Conservation (phyloP, 208 protist genomes). For the Acanthamoeba culbertsoni region DNA sequence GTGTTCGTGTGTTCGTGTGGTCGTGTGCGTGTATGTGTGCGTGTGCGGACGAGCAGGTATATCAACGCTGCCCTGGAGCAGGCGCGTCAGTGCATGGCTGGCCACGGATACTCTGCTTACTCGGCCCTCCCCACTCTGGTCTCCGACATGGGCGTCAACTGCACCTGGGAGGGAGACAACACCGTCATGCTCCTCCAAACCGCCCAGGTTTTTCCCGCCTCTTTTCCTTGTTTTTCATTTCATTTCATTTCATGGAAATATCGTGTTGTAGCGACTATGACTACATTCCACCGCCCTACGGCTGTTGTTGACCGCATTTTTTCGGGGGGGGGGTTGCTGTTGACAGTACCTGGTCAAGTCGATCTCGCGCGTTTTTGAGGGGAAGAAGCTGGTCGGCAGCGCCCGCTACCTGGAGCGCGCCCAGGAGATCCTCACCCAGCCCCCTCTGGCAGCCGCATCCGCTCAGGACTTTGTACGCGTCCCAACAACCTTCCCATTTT, state of each 20-base stretch:
- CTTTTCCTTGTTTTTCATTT: neutral
- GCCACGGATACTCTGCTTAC: constrained; percentile 53
- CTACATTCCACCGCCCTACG: neutral
- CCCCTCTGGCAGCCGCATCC: neutral
- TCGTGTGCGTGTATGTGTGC: neutral
- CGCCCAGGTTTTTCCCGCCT: neutral
- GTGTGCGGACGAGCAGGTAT: neutral
- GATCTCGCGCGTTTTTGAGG: neutral
- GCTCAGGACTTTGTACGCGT: neutral
- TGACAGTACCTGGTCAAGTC: constrained; percentile 45
- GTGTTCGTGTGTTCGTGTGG: neutral
- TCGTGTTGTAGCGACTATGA: neutral
- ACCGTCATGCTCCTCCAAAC: constrained; percentile 59
- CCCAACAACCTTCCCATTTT: neutral
- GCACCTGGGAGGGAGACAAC: constrained; percentile 57
- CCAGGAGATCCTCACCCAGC: neutral
- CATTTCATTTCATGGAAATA: neutral
- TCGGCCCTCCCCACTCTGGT: constrained; percentile 18
- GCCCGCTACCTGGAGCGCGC: constrained; percentile 34
- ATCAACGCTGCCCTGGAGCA: neutral
- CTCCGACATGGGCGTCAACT: constrained; percentile 20
- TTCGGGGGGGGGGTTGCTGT: neutral
- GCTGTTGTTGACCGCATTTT: neutral
- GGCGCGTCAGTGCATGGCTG: constrained; percentile 7
- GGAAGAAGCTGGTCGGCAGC: neutral